Percentiles rank a stretch among this genome's conserved stretches.
phyloP scores from a whole-genome alignment of 805 yeast genomes.

The Lipomyces orientalis region DNA sequence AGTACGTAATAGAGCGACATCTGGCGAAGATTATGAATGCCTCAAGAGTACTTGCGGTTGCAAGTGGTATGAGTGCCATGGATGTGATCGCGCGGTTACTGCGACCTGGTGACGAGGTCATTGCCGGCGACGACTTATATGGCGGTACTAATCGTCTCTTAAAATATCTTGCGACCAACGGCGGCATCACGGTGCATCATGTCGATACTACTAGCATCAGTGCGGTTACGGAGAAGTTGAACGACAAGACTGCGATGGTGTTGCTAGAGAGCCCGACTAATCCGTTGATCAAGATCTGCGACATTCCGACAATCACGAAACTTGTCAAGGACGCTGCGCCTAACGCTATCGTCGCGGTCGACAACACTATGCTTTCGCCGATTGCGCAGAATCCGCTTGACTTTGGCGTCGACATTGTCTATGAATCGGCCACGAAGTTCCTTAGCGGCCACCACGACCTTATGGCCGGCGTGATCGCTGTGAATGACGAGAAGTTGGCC shows the following conservation, averaged over 20 bases:
- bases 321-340: constrained; percentile 73
- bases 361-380: constrained; percentile 98
- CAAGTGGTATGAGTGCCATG: constrained; percentile 91
- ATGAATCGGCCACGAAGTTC: constrained; percentile 92
- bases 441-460: constrained; percentile 80
- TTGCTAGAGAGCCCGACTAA: constrained; percentile 92
- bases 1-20: constrained; percentile 59
- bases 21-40: constrained; percentile 80
- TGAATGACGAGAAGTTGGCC: constrained; percentile 66
- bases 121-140: constrained; percentile 93
- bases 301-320: constrained; percentile 68
- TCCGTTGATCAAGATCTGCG: constrained; percentile 87
- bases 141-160: constrained; percentile 92
- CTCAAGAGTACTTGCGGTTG: constrained; percentile 76
- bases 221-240: constrained; percentile 62
- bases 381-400: constrained; percentile 82
- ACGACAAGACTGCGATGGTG: constrained; percentile 69
- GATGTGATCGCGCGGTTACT: constrained; percentile 81
- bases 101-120: constrained; percentile 82
- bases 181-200: constrained; percentile 70
- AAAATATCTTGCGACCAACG: constrained; percentile 68
- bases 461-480: constrained; percentile 93
- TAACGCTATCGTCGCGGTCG: constrained; percentile 76
- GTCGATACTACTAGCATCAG: constrained; percentile 80
- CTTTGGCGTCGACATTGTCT: constrained; percentile 87